Evolutionary conservation across 1,139 yeast genomes (phyloP).

Genomic region (Pichia sp.): DNA sequence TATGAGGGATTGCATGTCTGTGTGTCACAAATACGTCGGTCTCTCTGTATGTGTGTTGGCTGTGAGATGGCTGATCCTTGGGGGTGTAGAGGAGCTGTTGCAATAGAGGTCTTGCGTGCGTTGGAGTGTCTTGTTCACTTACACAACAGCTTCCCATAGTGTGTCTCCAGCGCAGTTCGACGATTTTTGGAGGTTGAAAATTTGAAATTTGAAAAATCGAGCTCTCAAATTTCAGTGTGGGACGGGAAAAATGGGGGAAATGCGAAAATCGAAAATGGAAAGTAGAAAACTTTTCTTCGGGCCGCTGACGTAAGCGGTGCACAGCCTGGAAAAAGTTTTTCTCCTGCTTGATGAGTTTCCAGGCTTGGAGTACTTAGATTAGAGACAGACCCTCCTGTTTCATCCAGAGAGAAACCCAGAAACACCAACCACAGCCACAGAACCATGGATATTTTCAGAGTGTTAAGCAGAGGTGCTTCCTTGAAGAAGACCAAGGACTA

Average conservation of each 20-base stretch:
- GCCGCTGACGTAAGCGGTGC: background rate
- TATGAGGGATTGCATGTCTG: constrained; percentile 2
- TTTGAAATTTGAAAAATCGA: background rate
- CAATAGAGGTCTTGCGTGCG: too few relatives aligned
- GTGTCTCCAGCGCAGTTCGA: background rate
- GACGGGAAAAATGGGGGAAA: background rate
- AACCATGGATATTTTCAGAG: constrained; percentile 79
- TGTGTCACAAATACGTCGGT: background rate
- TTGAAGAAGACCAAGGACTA: constrained; percentile 53
- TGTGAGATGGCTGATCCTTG: background rate
- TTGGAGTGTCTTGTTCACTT: too few relatives aligned
- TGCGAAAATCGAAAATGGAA: background rate
- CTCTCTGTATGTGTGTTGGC: too few relatives aligned
- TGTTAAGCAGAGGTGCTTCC: constrained; percentile 82
- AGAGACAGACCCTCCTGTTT: background rate
- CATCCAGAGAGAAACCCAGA: too few relatives aligned
- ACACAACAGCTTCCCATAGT: background rate
- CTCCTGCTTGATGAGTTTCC: too few relatives aligned
- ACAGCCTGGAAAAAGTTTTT: background rate
- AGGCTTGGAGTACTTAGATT: too few relatives aligned
- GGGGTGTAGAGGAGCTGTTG: too few relatives aligned
- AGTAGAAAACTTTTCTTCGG: constrained; percentile 1
- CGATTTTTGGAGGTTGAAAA: background rate
- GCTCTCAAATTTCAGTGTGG: too few relatives aligned
- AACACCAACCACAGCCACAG: too few relatives aligned